phyloP scores from a whole-genome alignment of 1,284 basidiomycete genomes.

The Irpex rosettiformis region DNA sequence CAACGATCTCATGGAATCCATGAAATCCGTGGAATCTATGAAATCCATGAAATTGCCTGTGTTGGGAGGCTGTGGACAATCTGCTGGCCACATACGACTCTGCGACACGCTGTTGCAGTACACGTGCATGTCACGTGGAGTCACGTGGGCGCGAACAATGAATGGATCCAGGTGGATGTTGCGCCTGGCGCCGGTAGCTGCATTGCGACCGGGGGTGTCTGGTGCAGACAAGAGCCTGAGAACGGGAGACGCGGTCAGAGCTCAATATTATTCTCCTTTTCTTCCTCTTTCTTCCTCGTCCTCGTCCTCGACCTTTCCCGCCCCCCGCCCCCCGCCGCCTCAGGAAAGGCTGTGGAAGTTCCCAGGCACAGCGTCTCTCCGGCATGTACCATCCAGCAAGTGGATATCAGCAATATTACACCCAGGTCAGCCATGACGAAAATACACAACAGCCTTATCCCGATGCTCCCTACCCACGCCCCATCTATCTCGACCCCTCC shows the following conservation, averaged over 20 bases:
- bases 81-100: too few relatives aligned
- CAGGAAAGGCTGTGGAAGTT: not conserved
- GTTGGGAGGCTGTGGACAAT: too few relatives aligned
- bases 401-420: constrained; percentile 8
- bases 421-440: constrained; percentile 11
- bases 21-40: too few relatives aligned
- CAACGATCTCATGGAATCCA: too few relatives aligned
- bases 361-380: not conserved
- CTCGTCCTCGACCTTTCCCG: not conserved
- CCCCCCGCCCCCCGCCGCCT: not conserved
- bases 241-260: not conserved
- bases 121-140: constrained; percentile 1
- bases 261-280: not conserved
- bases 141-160: constrained; percentile 8
- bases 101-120: not conserved
- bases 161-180: not conserved
- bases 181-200: too few relatives aligned
- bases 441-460: constrained; percentile 2
- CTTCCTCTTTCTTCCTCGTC: not conserved
- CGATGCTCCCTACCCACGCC: constrained; percentile 7
- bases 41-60: too few relatives aligned
- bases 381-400: constrained; percentile 1
- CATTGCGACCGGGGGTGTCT: not conserved
- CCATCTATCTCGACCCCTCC: constrained; percentile 11
- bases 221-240: not conserved